Conservation (phyloP, 2,329 filamentous ascomycete species). For the Gnomoniopsis sp. region DNA sequence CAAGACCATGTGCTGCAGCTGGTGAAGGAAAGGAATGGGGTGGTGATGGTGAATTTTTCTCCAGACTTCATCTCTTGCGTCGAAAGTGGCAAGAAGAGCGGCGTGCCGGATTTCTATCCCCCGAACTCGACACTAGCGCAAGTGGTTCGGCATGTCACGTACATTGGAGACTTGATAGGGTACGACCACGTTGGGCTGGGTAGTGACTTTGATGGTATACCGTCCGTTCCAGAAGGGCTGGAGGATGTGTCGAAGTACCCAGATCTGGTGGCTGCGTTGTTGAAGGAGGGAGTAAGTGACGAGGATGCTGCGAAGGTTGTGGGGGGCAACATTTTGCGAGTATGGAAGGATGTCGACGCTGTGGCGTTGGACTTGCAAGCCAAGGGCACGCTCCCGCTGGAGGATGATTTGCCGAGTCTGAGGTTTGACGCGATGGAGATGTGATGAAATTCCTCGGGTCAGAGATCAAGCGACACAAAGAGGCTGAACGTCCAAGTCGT, state of each 20-base stretch:
- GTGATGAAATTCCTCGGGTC: neutral
- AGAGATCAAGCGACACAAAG: too few species aligned
- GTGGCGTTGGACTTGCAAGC: conserved; percentile 66
- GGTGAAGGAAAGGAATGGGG: conserved; percentile 66
- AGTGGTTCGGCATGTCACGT: conserved; percentile 74
- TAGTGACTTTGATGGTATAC: conserved; percentile 84
- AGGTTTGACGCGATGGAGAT: conserved; percentile 8
- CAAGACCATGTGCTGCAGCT: conserved; percentile 77
- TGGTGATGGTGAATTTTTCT: conserved; percentile 91
- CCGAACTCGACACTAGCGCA: conserved; percentile 70
- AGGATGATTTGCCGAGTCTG: conserved; percentile 45
- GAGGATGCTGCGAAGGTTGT: conserved; percentile 70
- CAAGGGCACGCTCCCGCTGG: conserved; percentile 48
- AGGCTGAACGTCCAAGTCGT: too few species aligned
- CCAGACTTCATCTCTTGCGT: conserved; percentile 80
- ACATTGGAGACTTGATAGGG: conserved; percentile 81
- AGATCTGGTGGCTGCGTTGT: conserved; percentile 69
- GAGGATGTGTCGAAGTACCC: conserved; percentile 86
- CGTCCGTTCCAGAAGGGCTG: conserved; percentile 63
- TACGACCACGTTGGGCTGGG: conserved; percentile 87
- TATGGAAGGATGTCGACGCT: conserved; percentile 76
- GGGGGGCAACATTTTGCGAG: conserved; percentile 77
- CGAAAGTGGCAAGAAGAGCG: conserved; percentile 53
- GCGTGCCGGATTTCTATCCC: conserved; percentile 65
- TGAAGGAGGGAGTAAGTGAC: conserved; percentile 71